These are phyloP conservation scores for Pseudopyricularia javanii DNA, from an alignment of 2,329 filamentous ascomycete genomes.

Conservation along the genomic window DNA sequence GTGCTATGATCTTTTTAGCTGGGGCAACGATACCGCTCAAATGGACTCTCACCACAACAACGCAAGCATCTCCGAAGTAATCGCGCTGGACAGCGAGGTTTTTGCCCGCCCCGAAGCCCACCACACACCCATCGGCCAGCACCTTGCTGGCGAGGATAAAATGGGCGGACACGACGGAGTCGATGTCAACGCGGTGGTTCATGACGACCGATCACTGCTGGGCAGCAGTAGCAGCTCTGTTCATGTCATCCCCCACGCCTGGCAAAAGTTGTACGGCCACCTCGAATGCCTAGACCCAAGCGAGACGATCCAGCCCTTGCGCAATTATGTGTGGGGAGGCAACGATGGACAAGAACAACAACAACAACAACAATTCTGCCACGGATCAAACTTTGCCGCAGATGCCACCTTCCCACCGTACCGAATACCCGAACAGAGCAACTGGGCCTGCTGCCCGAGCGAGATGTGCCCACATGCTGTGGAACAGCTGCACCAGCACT, in stretches of 20 bases:
- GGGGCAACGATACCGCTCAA: no score
- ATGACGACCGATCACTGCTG: background rate
- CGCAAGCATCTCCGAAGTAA: no score
- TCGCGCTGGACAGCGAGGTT: no score
- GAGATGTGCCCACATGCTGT: background rate
- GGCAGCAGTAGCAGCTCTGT: no score
- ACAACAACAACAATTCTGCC: no score
- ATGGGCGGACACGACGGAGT: no score
- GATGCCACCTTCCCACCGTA: background rate
- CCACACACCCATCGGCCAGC: no score
- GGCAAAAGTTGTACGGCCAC: background rate
- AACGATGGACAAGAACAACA: background rate
- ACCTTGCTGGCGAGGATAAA: no score
- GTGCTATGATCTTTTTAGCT: no score
- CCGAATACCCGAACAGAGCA: background rate
- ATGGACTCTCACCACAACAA: no score
- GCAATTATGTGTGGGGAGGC: background rate
- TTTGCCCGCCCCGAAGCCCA: no score
- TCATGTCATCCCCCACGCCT: background rate
- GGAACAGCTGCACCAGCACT: background rate
- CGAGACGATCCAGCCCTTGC: background rate
- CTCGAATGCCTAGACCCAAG: background rate
- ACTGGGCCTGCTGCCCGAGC: background rate
- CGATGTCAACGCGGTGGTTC: background rate
- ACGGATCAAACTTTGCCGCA: no score